Evolutionary conservation across 139 green algal genomes (phyloP).

Genomic region (Closterium sp.): DNA sequence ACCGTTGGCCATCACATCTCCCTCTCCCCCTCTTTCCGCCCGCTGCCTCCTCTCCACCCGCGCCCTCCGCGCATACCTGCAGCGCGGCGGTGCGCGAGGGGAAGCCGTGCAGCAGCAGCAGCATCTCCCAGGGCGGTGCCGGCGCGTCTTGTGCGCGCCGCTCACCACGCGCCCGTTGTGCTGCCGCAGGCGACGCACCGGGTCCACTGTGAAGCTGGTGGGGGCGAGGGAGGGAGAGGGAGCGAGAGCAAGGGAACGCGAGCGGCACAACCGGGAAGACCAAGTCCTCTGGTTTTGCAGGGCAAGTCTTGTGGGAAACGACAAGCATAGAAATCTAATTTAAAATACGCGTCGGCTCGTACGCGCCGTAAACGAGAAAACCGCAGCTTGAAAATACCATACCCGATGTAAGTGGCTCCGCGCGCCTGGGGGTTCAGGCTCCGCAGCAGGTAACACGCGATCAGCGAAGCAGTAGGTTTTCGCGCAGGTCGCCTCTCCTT

Average conservation of each 20-base stretch:
- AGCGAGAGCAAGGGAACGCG: not conserved
- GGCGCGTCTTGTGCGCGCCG: conserved; percentile 70
- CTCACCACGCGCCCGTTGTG: conserved; percentile 86
- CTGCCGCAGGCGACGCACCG: conserved; percentile 76
- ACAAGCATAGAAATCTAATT: no score
- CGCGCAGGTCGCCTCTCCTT: not conserved
- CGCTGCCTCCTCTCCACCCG: not conserved
- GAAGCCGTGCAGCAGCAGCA: conserved; percentile 77
- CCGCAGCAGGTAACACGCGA: conserved; percentile 52
- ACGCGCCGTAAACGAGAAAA: not conserved
- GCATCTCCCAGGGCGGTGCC: conserved; percentile 86
- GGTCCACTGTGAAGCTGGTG: conserved; percentile 72
- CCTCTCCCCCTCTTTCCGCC: not conserved
- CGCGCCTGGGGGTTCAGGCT: conserved; percentile 23
- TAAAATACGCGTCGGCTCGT: not conserved
- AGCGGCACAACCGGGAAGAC: not conserved
- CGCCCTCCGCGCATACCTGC: conserved; percentile 6
- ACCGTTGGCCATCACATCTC: no score
- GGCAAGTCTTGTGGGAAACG: no score
- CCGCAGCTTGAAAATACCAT: not conserved
- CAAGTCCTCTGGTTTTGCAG: no score
- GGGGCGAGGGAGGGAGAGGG: not conserved
- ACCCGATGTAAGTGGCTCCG: conserved; percentile 34
- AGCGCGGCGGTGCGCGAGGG: conserved; percentile 72
- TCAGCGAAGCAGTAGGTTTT: not conserved